Conservation (phyloP, 2,329 filamentous ascomycete species). For the Emergomyces orientalis region DNA sequence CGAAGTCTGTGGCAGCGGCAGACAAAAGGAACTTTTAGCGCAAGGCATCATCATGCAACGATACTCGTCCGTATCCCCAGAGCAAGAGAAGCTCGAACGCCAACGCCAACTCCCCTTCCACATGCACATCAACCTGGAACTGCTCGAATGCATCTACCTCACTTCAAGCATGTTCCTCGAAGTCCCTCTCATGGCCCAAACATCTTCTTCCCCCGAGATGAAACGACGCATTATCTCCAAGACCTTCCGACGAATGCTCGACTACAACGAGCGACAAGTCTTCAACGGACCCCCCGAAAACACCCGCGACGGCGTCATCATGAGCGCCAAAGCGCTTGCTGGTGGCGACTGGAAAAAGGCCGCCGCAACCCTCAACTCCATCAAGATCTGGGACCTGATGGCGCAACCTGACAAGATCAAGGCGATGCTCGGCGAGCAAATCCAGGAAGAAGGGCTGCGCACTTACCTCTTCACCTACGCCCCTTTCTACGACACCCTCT, state of each 20-base stretch:
- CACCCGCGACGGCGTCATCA: constrained; percentile 98
- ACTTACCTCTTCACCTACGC: constrained; percentile 99
- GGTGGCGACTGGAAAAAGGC: constrained; percentile 99
- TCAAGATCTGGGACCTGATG: constrained; percentile 99
- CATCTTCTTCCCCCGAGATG: constrained; percentile 89
- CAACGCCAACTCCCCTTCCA: constrained; percentile 98
- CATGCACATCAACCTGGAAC: constrained; percentile 99
- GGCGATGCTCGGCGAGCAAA: constrained; percentile 92
- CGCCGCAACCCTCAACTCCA: constrained; percentile 84
- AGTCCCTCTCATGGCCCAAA: constrained; percentile 93
- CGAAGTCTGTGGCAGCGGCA: constrained; percentile 93
- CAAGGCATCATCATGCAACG: constrained; percentile 98
- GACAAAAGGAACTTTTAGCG: constrained; percentile 94
- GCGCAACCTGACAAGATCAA: constrained; percentile 89
- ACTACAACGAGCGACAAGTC: constrained; percentile 98
- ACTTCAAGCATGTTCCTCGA: constrained; percentile 99
- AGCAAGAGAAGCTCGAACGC: constrained; percentile 94
- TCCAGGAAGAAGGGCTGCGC: constrained; percentile 94
- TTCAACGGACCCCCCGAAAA: constrained; percentile 98
- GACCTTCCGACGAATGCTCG: constrained; percentile 97
- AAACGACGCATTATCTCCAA: constrained; percentile 98
- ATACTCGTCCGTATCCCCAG: constrained; percentile 89
- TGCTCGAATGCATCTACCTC: constrained; percentile 95
- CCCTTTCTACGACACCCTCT: constrained; percentile 95
- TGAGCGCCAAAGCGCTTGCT: constrained; percentile 91